Base-by-base conservation (phyloP, 179 eudicot genomes). In the Sideroxylon spinosum region DNA sequence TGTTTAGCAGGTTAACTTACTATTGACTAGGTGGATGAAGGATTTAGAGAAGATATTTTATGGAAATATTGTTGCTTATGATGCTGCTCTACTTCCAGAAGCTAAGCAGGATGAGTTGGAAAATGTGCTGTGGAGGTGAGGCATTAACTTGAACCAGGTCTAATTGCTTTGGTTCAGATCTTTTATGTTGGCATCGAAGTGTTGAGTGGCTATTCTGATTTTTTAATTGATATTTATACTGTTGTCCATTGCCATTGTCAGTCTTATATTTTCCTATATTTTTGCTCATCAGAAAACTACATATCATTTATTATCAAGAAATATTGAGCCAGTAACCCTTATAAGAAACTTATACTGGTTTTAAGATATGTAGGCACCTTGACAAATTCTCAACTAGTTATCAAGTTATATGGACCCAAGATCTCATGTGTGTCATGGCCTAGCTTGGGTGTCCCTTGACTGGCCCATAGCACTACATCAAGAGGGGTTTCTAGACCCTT, bases 11-110 rank as follows among this genome's bases (percentile, higher is more conserved):
- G 99, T 95, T 80, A 95, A 95, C 87, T 85, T 95, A 79, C 86
- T 95, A 53, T 81, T 95, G 86, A 81, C 82, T 68, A 94, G 79
- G 81, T 95, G 99, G 99, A 95, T 93, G 99, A 95, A 94, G 84
- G 99, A 93, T 81, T 86, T 93, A 85, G 99, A 95, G 85, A 95
- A 86, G 85, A 92, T 95, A 79, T 93, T 95, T 83, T 95, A 93
- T 79, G 99, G 99, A 69, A 95, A 94, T 85, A 75, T 94, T 84
- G 92, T 94, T 89, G 99, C 96, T 57, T 94, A 92, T 91, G 96
- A 94, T 81, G 81, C 87, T 75, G 97, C 98, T 55, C 75, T 93
- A 87, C 90, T 88, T 82, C 92, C 97, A 22, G 91, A 93, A 88
- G 96, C 97, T 82, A 92, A 88, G 80, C 92, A 88, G 82, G 92